Conservation (phyloP, 2,329 filamentous ascomycete species). For the Esteya vermicola region DNA sequence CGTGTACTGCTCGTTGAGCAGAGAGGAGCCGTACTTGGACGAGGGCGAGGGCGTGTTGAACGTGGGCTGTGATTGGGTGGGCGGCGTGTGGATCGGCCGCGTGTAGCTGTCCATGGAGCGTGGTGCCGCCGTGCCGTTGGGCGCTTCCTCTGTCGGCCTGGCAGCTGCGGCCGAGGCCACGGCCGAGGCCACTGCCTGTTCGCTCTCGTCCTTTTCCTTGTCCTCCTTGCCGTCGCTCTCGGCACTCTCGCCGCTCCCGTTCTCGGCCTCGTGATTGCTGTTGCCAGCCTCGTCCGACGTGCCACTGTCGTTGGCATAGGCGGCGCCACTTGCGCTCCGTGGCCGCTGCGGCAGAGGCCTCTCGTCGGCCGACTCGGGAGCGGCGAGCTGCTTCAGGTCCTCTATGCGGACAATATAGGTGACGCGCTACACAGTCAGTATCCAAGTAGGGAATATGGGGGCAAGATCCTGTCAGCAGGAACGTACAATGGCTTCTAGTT, state of each 20-base stretch:
- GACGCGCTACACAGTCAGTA: constrained; percentile 42
- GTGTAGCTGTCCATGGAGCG: constrained; percentile 14
- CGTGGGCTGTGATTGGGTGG: too few relatives aligned
- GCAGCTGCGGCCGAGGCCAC: too few relatives aligned
- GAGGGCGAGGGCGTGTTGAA: constrained; percentile 13
- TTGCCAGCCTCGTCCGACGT: constrained; percentile 12
- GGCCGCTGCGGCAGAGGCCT: constrained; percentile 66
- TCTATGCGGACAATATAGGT: constrained; percentile 86
- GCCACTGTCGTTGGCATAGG: too few relatives aligned
- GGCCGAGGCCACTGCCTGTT: constrained; percentile 17
- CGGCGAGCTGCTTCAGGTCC: constrained; percentile 64
- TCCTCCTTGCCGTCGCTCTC: constrained; percentile 16
- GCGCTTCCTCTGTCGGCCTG: constrained; percentile 25
- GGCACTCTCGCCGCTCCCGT: constrained; percentile 11
- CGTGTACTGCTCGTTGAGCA: constrained; percentile 19
- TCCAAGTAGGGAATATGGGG: not conserved
- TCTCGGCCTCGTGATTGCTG: constrained; percentile 12
- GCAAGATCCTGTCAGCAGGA: not conserved
- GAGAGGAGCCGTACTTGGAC: constrained; percentile 15
- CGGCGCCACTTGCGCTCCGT: constrained; percentile 30
- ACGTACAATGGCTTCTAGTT: constrained; percentile 77
- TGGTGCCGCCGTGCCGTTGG: constrained; percentile 6
- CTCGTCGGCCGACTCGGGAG: constrained; percentile 34
- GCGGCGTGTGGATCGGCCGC: constrained; percentile 11
- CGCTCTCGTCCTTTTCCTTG: constrained; percentile 15